Conservation (phyloP, 306 rosid genomes). For the Medicago arabica region DNA sequence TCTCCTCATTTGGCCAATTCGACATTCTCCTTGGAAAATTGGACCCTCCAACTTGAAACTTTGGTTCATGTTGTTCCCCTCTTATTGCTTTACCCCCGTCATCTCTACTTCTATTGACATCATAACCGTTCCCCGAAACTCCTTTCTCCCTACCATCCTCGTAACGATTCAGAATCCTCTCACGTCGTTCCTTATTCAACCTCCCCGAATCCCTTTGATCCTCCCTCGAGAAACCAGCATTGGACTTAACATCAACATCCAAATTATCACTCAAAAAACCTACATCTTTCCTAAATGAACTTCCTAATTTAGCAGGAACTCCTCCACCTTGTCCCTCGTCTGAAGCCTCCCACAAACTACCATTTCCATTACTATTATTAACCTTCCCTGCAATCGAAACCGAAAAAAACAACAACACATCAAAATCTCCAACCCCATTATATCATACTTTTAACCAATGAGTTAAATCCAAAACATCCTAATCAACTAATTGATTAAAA, state of each 20-base stretch:
- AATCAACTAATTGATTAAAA: not conserved
- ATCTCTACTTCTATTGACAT: constrained; percentile 43
- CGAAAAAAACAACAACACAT: constrained; percentile 31
- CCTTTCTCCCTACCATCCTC: constrained; percentile 46
- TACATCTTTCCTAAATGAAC: constrained; percentile 56
- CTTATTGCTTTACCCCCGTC: constrained; percentile 51
- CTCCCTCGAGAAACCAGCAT: constrained; percentile 46
- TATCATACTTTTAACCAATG: too few species aligned
- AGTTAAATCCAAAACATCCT: constrained; percentile 9
- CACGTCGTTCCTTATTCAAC: constrained; percentile 43
- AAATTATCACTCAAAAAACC: constrained; percentile 58
- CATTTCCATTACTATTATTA: constrained; percentile 58
- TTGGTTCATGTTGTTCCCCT: constrained; percentile 52
- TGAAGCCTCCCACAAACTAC: constrained; percentile 59
- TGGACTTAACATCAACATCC: constrained; percentile 60
- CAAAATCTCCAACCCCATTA: constrained; percentile 41
- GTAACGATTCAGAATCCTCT: constrained; percentile 43
- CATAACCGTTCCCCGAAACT: constrained; percentile 48
- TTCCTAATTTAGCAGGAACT: constrained; percentile 53
- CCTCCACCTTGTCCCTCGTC: constrained; percentile 68
- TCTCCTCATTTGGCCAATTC: constrained; percentile 66
- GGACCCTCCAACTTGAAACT: constrained; percentile 47
- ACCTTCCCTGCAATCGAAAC: constrained; percentile 65
- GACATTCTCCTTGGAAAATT: constrained; percentile 53
- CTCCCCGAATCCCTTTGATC: constrained; percentile 53